Evolutionary conservation across 2,329 filamentous ascomycete species (phyloP).

Genomic region (Paraphaeosphaeria sporulosa): DNA sequence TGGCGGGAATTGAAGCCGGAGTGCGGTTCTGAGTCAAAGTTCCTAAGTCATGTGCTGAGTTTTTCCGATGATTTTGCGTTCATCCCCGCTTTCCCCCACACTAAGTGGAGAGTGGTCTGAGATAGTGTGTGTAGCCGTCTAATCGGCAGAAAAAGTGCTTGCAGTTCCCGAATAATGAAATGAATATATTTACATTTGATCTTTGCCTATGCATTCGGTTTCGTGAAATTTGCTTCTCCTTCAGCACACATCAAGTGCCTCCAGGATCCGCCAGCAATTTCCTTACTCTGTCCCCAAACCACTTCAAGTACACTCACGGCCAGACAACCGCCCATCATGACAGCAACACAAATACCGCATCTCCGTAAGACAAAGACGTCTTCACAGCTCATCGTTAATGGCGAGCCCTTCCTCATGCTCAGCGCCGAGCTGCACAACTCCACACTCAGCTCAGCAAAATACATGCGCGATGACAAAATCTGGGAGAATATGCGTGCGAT

Average conservation of each 20-base stretch:
- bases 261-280: too few relatives aligned
- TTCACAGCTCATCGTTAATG: conserved; percentile 54
- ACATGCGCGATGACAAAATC: conserved; percentile 49
- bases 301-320: too few relatives aligned
- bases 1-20: too few relatives aligned
- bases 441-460: conserved; percentile 53
- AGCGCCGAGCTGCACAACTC: conserved; percentile 59
- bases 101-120: not conserved
- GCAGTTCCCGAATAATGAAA: not conserved
- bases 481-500: conserved; percentile 54
- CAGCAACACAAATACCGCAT: conserved; percentile 7
- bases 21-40: not conserved
- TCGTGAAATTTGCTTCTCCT: not conserved
- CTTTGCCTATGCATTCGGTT: not conserved
- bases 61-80: conserved; percentile 5
- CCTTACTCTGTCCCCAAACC: too few relatives aligned
- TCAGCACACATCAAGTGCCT: too few relatives aligned
- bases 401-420: conserved; percentile 54
- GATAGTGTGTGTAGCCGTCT: not conserved
- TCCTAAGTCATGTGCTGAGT: not conserved
- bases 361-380: conserved; percentile 11
- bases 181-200: not conserved
- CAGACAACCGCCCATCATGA: not conserved
- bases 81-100: conserved; percentile 7
- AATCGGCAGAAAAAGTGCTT: not conserved